A percentile compares a stretch with the other conserved stretches of the same genome.
phyloP scores from a whole-genome alignment of 257 asterid genomes.

The Fraxinus anomala region DNA sequence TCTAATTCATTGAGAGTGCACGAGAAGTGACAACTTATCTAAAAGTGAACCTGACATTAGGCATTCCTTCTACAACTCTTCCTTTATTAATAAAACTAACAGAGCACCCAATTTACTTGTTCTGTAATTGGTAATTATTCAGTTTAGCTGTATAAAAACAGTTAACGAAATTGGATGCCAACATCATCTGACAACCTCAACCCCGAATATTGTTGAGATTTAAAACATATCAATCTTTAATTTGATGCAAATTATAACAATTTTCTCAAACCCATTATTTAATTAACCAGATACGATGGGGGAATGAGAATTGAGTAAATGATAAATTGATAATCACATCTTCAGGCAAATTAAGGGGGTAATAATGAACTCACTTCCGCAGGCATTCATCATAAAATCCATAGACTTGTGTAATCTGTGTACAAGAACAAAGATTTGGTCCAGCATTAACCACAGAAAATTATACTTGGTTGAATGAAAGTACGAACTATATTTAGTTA shows the following conservation, averaged over 20 bases:
- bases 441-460: slow-evolving; percentile 19
- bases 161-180: neutral
- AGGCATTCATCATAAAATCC: slow-evolving; percentile 82
- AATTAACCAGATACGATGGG: neutral
- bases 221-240: neutral
- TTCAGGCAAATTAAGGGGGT: slow-evolving; percentile 15
- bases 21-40: neutral
- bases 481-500: neutral
- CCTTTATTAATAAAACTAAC: neutral
- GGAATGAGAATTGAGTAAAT: neutral
- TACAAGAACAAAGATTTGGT: slow-evolving; percentile 14
- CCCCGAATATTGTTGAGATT: neutral
- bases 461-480: neutral
- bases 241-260: neutral
- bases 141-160: neutral
- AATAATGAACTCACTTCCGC: slow-evolving; percentile 60
- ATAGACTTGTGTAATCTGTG: slow-evolving; percentile 78
- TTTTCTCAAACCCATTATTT: neutral
- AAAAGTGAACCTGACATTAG: neutral
- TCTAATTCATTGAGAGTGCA: neutral
- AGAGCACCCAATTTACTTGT: neutral
- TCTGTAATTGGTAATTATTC: neutral
- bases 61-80: neutral
- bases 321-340: slow-evolving; percentile 4
- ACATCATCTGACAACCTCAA: neutral